Evolutionary conservation across 176 grass and related monocot species (phyloP), one percentile per base, ranked within the genome.

Genomic region (Cenchrus fungigraminus): DNA sequence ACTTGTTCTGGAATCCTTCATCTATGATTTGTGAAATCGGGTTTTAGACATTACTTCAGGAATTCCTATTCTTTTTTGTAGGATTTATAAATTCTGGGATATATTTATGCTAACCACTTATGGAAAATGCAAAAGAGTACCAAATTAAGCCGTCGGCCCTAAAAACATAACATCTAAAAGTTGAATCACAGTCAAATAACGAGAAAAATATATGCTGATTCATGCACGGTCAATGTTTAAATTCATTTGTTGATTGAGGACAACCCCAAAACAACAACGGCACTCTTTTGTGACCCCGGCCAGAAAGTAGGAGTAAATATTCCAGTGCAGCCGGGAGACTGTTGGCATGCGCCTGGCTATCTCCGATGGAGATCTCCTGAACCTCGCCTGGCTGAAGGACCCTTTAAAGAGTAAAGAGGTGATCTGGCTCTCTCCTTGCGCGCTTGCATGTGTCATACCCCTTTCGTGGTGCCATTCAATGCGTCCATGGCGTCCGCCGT

Each of bases 391-490:
- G 14, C 6, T 0, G 13, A 6, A 2, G 71, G 47, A 40, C 59
- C 82, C 71, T 75, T 29, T 20, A 57, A 45, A 55, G 47, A 55
- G 47, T 84, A 66, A 66, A 76, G 61, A 56, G 19, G 65, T 8
- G 65, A 40, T 40, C 65, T 40, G 37, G 37, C 37, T 17, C 15
- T 43, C 14, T 49, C 46, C 8, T 12, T 76, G 16, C 17, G 3
- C 13, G 1, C 25, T 56, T 71, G 53, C 7, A 59, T 71, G 59
- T 74, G 59, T 74, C 87, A 85, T 89, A 80, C 87, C 60, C 60
- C 49, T 85, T 89, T 80, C 76, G 87, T 89, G 82, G 81, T 80
- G 50, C 68, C 76, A 89, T 85, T 89, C n/a, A 89, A 75, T 89
- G 87, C 76, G 65, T 79, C 6, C 45, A 50, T 68, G 29, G 45